phyloP scores from a whole-genome alignment of 1,284 basidiomycete genomes.

The Inonotus hispidus region DNA sequence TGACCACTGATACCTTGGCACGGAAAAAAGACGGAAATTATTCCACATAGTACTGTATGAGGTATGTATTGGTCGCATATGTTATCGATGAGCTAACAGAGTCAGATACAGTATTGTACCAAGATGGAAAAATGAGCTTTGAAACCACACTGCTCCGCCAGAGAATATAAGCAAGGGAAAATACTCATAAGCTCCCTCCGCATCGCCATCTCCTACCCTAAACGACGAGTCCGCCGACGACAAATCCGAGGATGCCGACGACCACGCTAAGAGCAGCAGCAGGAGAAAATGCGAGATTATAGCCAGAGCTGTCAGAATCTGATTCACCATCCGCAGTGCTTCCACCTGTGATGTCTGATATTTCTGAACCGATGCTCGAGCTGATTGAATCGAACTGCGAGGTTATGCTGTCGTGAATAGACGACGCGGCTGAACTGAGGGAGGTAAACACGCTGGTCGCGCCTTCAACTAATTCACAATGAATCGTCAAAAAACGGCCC shows the following conservation, averaged over 20 bases:
- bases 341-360: not conserved
- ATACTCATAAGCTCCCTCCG: not conserved
- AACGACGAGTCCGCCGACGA: not conserved
- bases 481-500: not conserved
- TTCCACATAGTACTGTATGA: too few species aligned
- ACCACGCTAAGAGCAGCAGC: not conserved
- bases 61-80: too few species aligned
- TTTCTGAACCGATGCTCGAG: not conserved
- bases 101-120: too few species aligned
- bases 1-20: too few species aligned
- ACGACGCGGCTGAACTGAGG: not conserved
- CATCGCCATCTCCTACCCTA: not conserved
- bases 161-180: too few species aligned
- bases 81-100: too few species aligned
- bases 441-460: not conserved
- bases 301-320: not conserved
- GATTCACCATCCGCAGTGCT: not conserved
- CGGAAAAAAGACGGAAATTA: too few species aligned
- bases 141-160: too few species aligned
- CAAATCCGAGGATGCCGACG: not conserved
- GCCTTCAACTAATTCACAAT: not conserved
- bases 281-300: not conserved
- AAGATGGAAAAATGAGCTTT: too few species aligned
- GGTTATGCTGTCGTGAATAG: not conserved
- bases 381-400: too few species aligned